phyloP scores from a whole-genome alignment of 805 yeast genomes.

The Debaryomyces hansenii region DNA sequence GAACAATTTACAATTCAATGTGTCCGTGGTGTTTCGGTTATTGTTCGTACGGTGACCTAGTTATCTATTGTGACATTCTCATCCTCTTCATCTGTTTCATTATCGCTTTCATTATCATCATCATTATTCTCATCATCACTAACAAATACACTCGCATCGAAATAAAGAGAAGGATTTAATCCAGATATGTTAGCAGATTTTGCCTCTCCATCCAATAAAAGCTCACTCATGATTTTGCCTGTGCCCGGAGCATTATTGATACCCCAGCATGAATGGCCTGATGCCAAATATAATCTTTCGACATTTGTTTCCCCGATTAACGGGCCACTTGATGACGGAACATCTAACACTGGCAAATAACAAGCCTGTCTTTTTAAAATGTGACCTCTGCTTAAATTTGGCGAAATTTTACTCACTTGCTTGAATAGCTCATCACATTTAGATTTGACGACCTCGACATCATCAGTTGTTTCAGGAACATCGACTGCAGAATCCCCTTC shows the following conservation, averaged over 20 bases:
- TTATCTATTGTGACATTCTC: neutral
- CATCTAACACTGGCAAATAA: constrained; percentile 90
- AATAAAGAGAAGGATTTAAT: constrained; percentile 82
- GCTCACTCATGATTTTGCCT: constrained; percentile 88
- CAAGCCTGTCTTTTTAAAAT: constrained; percentile 89
- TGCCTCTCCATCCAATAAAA: constrained; percentile 80
- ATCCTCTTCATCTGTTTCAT: neutral
- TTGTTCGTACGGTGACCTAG: neutral
- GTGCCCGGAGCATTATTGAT: constrained; percentile 97
- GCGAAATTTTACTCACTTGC: constrained; percentile 75
- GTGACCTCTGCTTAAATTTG: constrained; percentile 69
- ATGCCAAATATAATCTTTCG: constrained; percentile 70
- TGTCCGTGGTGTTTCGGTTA: too few species aligned
- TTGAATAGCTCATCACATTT: constrained; percentile 86
- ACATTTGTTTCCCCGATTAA: constrained; percentile 92
- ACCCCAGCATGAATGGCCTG: constrained; percentile 99
- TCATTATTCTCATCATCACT: constrained; percentile 11
- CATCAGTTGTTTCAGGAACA: constrained; percentile 91
- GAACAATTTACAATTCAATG: neutral
- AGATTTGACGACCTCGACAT: constrained; percentile 81
- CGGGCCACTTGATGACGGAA: constrained; percentile 91
- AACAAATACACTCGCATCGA: constrained; percentile 64
- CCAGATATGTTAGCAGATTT: constrained; percentile 76
- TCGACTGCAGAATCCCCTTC: constrained; percentile 92
- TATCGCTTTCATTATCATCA: constrained; percentile 4